Evolutionary conservation across 495 filamentous ascomycete species (phyloP).

Genomic region (Podospora pseudoanserina): DNA sequence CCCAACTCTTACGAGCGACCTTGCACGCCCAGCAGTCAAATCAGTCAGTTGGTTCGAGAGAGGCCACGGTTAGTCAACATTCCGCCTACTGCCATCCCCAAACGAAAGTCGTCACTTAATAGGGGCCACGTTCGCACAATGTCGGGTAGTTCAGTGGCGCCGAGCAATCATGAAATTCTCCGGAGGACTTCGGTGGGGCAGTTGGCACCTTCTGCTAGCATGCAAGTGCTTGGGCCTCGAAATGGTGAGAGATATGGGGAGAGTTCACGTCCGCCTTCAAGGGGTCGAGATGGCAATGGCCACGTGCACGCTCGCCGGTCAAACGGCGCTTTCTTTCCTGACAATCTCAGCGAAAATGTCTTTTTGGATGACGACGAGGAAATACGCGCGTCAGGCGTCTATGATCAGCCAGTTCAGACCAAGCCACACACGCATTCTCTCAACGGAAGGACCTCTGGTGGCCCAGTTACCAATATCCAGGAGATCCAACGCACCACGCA

Average conservation of each 20-base stretch:
- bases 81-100: constrained; percentile 20
- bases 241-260: constrained; percentile 26
- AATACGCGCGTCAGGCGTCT: neutral
- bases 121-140: neutral
- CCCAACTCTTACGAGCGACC: constrained; percentile 13
- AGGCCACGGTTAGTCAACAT: constrained; percentile 28
- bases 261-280: constrained; percentile 21
- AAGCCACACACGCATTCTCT: neutral
- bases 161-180: neutral
- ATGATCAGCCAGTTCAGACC: neutral
- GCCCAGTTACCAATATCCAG: neutral
- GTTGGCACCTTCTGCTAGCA: neutral
- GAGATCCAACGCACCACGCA: neutral
- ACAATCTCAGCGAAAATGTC: neutral
- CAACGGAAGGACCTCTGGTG: neutral
- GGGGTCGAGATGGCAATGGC: neutral
- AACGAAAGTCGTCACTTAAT: constrained; percentile 19
- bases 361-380: constrained; percentile 3
- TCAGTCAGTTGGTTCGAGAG: constrained; percentile 13
- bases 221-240: constrained; percentile 15
- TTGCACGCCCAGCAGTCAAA: constrained; percentile 15
- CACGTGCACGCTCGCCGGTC: neutral
- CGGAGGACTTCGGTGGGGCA: neutral
- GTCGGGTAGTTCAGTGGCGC: neutral
- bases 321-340: neutral